Evolutionary conservation across 2,329 filamentous ascomycete genomes (phyloP), one percentile per base, ranked within the genome.

Genomic region (Trichophyton verrucosum): DNA sequence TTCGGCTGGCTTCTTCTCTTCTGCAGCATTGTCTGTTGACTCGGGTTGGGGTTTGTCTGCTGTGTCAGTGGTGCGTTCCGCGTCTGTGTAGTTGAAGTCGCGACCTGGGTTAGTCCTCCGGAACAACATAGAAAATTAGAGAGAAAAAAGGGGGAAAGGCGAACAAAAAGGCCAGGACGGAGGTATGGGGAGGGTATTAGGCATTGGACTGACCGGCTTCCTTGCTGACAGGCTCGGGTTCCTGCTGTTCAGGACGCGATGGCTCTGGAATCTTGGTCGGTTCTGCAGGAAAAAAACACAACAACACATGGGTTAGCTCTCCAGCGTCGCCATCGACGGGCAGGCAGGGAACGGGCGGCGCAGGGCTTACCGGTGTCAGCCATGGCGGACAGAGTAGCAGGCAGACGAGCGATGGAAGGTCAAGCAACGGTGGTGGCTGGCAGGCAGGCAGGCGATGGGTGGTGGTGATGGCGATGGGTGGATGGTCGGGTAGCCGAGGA

Each of bases 311-410:
- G 8, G 67, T 70, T 69, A 47, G 57, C 44, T 49, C 40, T 11
- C 33, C 33, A 38, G 9, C 20, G 40, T n/a, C 57, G 20, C 17
- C 57, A 59, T 5, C 38, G 30, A 36, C 27, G 24, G 40, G 3
- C 36, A 22, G 40, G 13, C 20, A 49, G 36, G 24, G 30, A 57
- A 57, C 36, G 33, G 68, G 65, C 6, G 68, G 64, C 62, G 70
- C 64, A 62, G 71, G 67, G 15, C 65, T 70, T 68, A 57, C 70
- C 70, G 61, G 72, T 70, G 61, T 76, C 75, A 63, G 74, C 71
- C 70, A 76, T 76, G 64, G 65, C 47, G 64, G 58, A 33, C 56
- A 63, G 49, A 49, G 44, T 51, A 46, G 57, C 8, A 30, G 57
- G 33, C 30, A 46, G 22, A 59, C 44, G 58, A 17, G 15, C 42